phyloP scores from a whole-genome alignment of 1,139 yeast genomes.

The Taphrina wiesneri region DNA sequence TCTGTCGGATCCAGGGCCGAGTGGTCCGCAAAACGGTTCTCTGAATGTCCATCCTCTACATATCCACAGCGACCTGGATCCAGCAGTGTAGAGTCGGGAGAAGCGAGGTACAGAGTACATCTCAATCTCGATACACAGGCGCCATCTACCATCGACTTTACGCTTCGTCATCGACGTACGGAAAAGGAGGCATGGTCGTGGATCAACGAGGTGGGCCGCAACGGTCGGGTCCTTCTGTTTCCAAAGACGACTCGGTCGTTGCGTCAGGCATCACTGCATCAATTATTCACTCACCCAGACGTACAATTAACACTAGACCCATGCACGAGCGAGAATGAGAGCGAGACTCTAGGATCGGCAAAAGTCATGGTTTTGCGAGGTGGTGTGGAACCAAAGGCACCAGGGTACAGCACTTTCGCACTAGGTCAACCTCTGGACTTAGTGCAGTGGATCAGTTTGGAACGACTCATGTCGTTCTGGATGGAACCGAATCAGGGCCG shows the following conservation, averaged over 20 bases:
- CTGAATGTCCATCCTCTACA: too few relatives aligned
- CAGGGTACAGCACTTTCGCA: background rate
- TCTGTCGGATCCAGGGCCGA: background rate
- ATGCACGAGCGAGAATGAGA: background rate
- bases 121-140: background rate
- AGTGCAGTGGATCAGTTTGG: slow-evolving; percentile 18
- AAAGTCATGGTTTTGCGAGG: background rate
- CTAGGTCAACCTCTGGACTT: background rate
- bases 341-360: background rate
- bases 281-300: background rate
- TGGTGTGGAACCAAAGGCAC: background rate
- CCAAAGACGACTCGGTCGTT: background rate
- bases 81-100: background rate
- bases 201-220: background rate
- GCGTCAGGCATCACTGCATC: background rate
- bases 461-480: slow-evolving; percentile 25
- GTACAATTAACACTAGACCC: background rate
- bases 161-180: background rate
- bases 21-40: background rate
- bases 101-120: background rate
- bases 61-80: too few relatives aligned
- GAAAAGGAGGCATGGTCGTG: background rate
- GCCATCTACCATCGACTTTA: background rate
- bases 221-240: background rate
- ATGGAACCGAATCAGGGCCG: slow-evolving; percentile 21